Evolutionary conservation across 371 early-diverging fungal species (phyloP), one percentile per base, ranked within the genome.

Genomic region (Mucor plumbeus): DNA sequence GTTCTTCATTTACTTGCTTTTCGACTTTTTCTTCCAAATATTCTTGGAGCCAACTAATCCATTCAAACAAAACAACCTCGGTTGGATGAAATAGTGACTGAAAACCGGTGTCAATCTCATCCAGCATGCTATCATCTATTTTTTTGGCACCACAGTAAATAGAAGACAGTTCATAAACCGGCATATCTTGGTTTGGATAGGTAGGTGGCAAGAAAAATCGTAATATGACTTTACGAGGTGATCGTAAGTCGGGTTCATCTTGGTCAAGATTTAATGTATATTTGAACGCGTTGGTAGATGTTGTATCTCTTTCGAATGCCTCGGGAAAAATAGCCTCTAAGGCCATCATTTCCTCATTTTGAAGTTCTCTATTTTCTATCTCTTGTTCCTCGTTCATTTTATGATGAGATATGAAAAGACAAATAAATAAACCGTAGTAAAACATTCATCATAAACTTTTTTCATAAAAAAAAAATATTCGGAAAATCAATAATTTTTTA

Each of bases 11-110:
- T 61, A 48, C 65, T 41, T 26, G 26, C 44, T 59, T 60, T 21
- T 47, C 61, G 0, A 60, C 57, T 44, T 65, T 60, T 14, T 62
- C 59, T 70, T 88, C 85, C 6, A 93, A 61, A 59, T 86, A 92
- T 5, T 81, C 83, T 26, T 83, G 69, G 36, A 94, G 68, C 89
- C 90, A 91, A 19, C 83, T 84, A 5, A 90, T 78, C 95, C 94
- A 95, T 44, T 87, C 80, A 75, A 88, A 94, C 34, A 94, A 69
- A 3, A 92, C 89, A 0, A 93, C 94, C 60, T 92, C 85, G 1
- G 85, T 84, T 1, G 85, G 84, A 21, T 85, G 82, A 74, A 88
- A 95, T 48, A 88, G 69, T 9, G 75, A 70, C n/a, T 69, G 63
- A 48, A 91, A 85, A 17, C 80, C 82, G n/a, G 73, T 71, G 9